Base-by-base conservation (phyloP, 495 filamentous ascomycete genomes). In the Mytilinidion resinicola region DNA sequence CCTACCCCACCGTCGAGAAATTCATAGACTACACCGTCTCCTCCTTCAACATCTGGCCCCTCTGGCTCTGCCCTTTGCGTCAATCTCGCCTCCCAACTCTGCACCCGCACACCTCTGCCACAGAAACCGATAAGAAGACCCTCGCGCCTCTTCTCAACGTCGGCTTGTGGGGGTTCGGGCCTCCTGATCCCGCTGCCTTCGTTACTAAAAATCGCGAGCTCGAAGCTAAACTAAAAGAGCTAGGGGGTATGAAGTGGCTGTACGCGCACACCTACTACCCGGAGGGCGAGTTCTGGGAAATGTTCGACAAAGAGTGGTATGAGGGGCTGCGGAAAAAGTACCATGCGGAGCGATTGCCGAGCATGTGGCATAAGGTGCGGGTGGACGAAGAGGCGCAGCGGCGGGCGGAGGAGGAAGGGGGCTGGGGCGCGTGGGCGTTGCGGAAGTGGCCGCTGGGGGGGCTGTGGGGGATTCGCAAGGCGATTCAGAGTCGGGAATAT, bases 221-320 rank as follows among this genome's bases (percentile, higher is more conserved):
- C 5, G 89, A 92, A 68, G 59, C 66, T 0, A 83, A 83, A 59
- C 74, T 91, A 7, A 72, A 70, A 9, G 80, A 81, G 53, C 74
- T 91, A 1, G 82, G 85, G n/a, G 89, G 89, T 9, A 80, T 78
- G 75, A 83, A 83, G 61, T 82, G 79, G 77, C 70, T 84, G 11
- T 85, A 84, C 66, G 80, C 82, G 19, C 77, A 82, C 46, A 75
- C 79, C 0, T 85, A 81, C 65, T 80, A 80, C 51, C 69, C 65
- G 7, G 76, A 83, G 59, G 59, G 72, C 0, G 80, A 82, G 51
- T 84, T 85, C 69, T 83, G 81, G 80, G 34, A 58, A 2, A n/a
- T 46, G 25, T 30, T 30, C 6, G 25, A 30, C 6, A 30, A 30
- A 6, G 6, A 30, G 25, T 30, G 25, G 25, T 30, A 30, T 30